Base-by-base conservation (phyloP, 139 green algal species). In the Yamagishiella unicocca region DNA sequence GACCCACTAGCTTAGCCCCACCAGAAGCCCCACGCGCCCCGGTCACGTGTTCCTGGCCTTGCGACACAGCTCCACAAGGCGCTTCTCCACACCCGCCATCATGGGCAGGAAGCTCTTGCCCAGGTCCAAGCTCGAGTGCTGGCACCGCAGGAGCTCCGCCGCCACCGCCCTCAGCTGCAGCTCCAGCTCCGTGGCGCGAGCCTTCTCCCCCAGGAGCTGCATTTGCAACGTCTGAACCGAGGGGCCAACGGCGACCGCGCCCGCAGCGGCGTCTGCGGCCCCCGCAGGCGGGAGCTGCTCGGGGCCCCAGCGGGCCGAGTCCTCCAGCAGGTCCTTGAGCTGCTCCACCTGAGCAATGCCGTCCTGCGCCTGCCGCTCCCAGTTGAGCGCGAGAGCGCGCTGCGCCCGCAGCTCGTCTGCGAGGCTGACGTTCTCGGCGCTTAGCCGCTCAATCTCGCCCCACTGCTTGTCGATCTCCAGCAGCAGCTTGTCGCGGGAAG, bases 271-370 rank as follows among this genome's bases (percentile, higher is more conserved):
- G 12, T 31, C 46, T 31, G 25, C 19, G 50, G 50, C 22, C 31
- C 9, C 42, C 50, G 6, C 19, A 2, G 50, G 33, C 31, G 75
- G 27, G n/a, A 10, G 19, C 31, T 45, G 29, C 29, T n/a, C 45
- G 29, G 43, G 45, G 62, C 84, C 75, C 95, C 95, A 97, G 4
- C 77, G 73, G 1, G 94, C 91, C 27, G 91, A 92, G 67, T 96
- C 95, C 58, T 96, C 93, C 55, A 97, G 89, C 45, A 96, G 66
- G 17, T 95, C 93, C 61, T 97, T 96, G 42, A 97, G 90, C 45
- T 84, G 84, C 33, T 94, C 82, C 10, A 92, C 87, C 74, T 93
- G 90, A 1, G 77, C 54, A 21, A 96, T 88, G 14, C 43, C 83
- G 43, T 91, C 93, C 83, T 95, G 92, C 35, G 92, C 92, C 76